A percentile compares a stretch with the other conserved stretches of the same genome.
Evolutionary conservation across 208 protist species (phyloP).

Genomic region (Vickermania ingenoplastis): DNA sequence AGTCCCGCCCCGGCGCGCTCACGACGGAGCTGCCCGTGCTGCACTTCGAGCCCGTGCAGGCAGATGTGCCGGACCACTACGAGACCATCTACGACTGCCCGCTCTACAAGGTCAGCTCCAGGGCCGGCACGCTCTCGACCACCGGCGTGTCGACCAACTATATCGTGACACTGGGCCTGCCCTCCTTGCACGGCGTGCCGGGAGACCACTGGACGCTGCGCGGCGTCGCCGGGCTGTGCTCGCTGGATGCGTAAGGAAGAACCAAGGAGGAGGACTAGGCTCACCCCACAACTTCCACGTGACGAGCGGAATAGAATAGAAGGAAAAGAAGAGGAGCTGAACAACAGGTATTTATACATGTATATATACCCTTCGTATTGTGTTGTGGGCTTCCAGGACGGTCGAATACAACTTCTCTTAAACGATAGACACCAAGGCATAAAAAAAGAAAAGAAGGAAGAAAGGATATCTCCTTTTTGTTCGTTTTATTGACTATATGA

Average conservation of each 20-base stretch:
- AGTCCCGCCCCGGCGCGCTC: constrained; percentile 74
- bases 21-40: constrained; percentile 77
- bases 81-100: constrained; percentile 68
- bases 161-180: constrained; percentile 73
- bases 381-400: too few species aligned
- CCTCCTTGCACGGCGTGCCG: constrained; percentile 31
- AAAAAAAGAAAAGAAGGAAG: too few species aligned
- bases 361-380: too few species aligned
- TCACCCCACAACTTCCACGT: too few species aligned
- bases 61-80: constrained; percentile 8
- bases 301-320: too few species aligned
- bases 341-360: too few species aligned
- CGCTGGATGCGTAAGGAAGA: constrained; percentile 67
- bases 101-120: constrained; percentile 87
- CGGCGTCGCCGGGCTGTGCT: constrained; percentile 85
- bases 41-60: constrained; percentile 70
- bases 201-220: constrained; percentile 88
- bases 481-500: too few species aligned
- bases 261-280: not conserved
- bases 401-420: too few species aligned
- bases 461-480: too few species aligned
- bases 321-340: too few species aligned
- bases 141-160: constrained; percentile 89
- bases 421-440: too few species aligned
- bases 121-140: constrained; percentile 82